Evolutionary conservation across 192 early-diverging fungal genomes (phyloP).

Genomic region (Chytriomyces hyalinus): DNA sequence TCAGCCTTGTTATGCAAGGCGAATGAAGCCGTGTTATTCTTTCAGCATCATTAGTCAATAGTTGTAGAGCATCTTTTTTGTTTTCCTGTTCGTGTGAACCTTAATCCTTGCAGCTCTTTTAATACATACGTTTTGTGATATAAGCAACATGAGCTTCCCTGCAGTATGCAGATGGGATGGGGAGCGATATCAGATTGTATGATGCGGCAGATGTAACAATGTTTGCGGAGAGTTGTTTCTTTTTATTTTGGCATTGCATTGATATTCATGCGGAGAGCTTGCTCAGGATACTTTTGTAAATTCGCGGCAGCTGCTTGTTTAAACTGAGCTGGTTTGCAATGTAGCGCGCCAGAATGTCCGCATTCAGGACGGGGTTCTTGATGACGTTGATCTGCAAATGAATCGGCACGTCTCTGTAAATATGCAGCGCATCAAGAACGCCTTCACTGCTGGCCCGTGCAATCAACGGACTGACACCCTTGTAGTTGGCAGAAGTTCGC

Average conservation of each 20-base stretch:
- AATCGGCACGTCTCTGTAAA: constrained; percentile 53
- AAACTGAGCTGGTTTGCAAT: constrained; percentile 41
- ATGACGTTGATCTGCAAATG: constrained; percentile 57
- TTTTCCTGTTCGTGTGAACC: too few relatives aligned
- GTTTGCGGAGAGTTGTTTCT: too few relatives aligned
- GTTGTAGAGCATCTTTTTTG: too few relatives aligned
- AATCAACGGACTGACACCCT: constrained; percentile 6
- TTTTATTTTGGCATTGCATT: neutral
- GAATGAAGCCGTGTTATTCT: too few relatives aligned
- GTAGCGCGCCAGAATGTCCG: constrained; percentile 53
- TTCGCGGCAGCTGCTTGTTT: constrained; percentile 34
- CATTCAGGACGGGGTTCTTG: constrained; percentile 56
- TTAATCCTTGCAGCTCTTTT: too few relatives aligned
- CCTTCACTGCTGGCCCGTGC: constrained; percentile 19
- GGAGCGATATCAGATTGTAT: too few relatives aligned
- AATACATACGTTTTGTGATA: too few relatives aligned
- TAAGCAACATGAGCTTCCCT: too few relatives aligned
- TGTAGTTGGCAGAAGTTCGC: neutral
- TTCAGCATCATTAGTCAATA: too few relatives aligned
- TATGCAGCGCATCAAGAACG: constrained; percentile 44
- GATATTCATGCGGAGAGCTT: constrained; percentile 15
- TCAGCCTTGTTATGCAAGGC: too few relatives aligned
- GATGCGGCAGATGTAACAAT: too few relatives aligned
- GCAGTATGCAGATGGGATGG: too few relatives aligned
- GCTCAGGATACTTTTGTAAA: constrained; percentile 43